Evolutionary conservation across 352 stramenopile species (phyloP).

Genomic region (Phytophthora ramorum): DNA sequence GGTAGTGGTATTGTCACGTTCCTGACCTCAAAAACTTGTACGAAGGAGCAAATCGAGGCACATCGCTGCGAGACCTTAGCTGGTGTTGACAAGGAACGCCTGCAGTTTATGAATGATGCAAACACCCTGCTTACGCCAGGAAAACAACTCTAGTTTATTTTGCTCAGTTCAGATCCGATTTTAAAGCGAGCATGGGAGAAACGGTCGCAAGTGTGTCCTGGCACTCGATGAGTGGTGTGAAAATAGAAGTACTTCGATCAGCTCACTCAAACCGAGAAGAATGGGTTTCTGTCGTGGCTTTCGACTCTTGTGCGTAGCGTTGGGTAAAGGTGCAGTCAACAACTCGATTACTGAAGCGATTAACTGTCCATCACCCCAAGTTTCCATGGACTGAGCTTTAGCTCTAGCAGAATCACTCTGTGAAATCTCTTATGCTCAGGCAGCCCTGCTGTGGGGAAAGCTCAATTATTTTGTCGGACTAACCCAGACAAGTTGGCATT

Average conservation of each 20-base stretch:
- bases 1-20: not conserved
- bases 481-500: not conserved
- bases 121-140: slow-evolving; percentile 8
- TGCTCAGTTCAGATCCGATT: slow-evolving; percentile 3
- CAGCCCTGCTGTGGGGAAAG: slow-evolving; percentile 12
- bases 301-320: not conserved
- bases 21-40: not conserved
- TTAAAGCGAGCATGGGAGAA: not conserved
- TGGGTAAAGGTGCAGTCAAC: no score
- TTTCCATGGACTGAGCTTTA: no score
- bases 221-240: slow-evolving; percentile 6
- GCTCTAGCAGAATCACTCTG: no score
- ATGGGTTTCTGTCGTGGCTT: slow-evolving; percentile 4
- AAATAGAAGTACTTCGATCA: slow-evolving; percentile 18
- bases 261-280: slow-evolving; percentile 12
- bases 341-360: no score
- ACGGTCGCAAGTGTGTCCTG: not conserved
- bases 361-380: no score
- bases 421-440: not conserved
- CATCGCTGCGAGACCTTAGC: not conserved
- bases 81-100: slow-evolving; percentile 2
- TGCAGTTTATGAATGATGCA: slow-evolving; percentile 4
- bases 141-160: slow-evolving; percentile 18
- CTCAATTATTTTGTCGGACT: not conserved
- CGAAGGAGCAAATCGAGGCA: not conserved